Base-by-base conservation (phyloP, 495 filamentous ascomycete species). In the Xylaria flabelliformis region DNA sequence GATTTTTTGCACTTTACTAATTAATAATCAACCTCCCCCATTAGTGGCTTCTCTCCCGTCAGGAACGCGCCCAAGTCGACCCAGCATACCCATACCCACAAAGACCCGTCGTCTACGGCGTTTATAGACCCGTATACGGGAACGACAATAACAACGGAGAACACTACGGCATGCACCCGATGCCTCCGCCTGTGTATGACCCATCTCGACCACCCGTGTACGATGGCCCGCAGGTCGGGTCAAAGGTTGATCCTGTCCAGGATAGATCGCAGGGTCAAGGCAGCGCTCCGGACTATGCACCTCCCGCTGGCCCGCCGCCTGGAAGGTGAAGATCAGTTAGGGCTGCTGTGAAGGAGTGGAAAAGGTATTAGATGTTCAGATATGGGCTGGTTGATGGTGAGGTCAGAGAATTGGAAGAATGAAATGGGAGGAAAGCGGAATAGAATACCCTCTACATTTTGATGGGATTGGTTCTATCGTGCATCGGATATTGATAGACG, bases 1-100 rank as follows among this genome's bases (percentile, higher is more conserved):
- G 8, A 36, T 21, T 1, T 17, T 48, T 46, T 46, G 42, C 1
- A 39, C 51, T 42, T 19, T 13, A 48, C 21, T 55, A 10, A 63
- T 21, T 0, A 1, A 39, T 55, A 10, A 63, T 21, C 1, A 1
- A 39, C 36, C 36, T 39, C 36, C 19, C 19, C 21, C 10, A 21
- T 34, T n/a, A 70, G 90, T 92, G 88, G 86, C 86, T 93, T 32
- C 82, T 93, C 63, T 85, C 87, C 64, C 84, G 86, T 68, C 71
- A 76, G 21, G 84, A 88, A 67, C 84, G 88, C 62, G 85, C 87
- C 51, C 83, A 77, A 56, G 88, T 85, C 77, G 86, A 89, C 73
- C 86, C 88, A 5, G 79, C 80, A 10, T 86, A 85, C 74, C 81
- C 79, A 44, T 82, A 82, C 66, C 85, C 85, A 17, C 74, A 80